A percentile compares a stretch with the other conserved stretches of the same genome.
Evolutionary conservation across 2,329 filamentous ascomycete genomes (phyloP).

Genomic region (Bipolaris oryzae): DNA sequence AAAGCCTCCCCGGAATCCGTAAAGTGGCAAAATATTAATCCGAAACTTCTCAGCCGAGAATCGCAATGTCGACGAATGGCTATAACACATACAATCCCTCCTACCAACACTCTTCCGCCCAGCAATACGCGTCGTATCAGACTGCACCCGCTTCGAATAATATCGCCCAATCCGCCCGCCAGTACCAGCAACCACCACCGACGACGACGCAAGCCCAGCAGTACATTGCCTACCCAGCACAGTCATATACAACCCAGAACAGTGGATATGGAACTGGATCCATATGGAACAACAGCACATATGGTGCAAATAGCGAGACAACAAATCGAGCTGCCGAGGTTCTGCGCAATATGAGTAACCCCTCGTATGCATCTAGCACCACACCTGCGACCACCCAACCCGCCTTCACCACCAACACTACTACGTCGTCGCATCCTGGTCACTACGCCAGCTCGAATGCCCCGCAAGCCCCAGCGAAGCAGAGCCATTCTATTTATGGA

Average conservation of each 20-base stretch:
- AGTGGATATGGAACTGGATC: slow-evolving; percentile 28
- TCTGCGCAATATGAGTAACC: slow-evolving; percentile 43
- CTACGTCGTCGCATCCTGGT: slow-evolving; percentile 20
- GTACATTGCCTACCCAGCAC: slow-evolving; percentile 35
- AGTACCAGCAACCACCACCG: slow-evolving; percentile 32
- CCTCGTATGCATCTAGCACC: slow-evolving; percentile 28
- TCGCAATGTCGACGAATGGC: slow-evolving; percentile 35
- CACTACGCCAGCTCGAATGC: slow-evolving; percentile 26
- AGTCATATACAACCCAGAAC: slow-evolving; percentile 28
- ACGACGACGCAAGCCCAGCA: slow-evolving; percentile 33
- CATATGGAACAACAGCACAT: slow-evolving; percentile 31
- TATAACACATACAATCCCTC: slow-evolving; percentile 36
- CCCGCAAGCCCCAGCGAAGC: slow-evolving; percentile 27
- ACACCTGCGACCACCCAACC: slow-evolving; percentile 24
- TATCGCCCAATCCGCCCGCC: slow-evolving; percentile 30
- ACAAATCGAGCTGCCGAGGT: slow-evolving; percentile 42
- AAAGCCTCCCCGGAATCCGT: slow-evolving; percentile 1
- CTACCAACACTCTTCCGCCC: slow-evolving; percentile 39
- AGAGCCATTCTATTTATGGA: slow-evolving; percentile 26
- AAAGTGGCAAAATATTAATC: slow-evolving; percentile 10
- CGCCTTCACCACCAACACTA: slow-evolving; percentile 30
- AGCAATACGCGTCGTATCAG: slow-evolving; percentile 36
- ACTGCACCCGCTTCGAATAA: slow-evolving; percentile 34
- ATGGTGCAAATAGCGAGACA: slow-evolving; percentile 34
- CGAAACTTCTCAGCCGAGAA: slow-evolving; percentile 5